A percentile compares a stretch with the other conserved stretches of the same genome.
Conservation (phyloP, 2,329 filamentous ascomycete genomes). For the Trichoderma afroharzianum region DNA sequence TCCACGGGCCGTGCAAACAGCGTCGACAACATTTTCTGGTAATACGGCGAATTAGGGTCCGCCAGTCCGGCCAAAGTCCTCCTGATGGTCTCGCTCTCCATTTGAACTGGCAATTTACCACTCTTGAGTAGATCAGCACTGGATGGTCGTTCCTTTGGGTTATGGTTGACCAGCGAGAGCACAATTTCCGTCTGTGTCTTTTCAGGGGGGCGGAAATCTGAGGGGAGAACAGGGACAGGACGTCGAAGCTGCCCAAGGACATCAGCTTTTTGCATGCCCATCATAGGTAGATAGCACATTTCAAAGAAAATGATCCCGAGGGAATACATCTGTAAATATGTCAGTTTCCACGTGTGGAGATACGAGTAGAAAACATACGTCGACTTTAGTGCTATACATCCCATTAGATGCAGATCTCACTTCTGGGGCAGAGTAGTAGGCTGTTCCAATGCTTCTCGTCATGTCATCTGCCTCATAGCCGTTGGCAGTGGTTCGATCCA, state of each 20-base stretch:
- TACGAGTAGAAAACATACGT: constrained; percentile 50
- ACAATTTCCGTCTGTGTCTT: constrained; percentile 79
- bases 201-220: constrained; percentile 65
- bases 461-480: constrained; percentile 56
- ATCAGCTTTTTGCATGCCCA: constrained; percentile 62
- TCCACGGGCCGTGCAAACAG: constrained; percentile 75
- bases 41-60: constrained; percentile 81
- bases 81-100: constrained; percentile 88
- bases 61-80: constrained; percentile 77
- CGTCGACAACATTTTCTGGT: constrained; percentile 82
- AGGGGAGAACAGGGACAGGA: constrained; percentile 64
- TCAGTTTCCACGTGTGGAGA: not conserved
- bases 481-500: constrained; percentile 48
- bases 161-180: constrained; percentile 73
- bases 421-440: constrained; percentile 91
- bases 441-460: constrained; percentile 70
- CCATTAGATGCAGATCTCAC: constrained; percentile 71
- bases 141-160: constrained; percentile 76
- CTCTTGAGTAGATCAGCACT: constrained; percentile 79
- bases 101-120: constrained; percentile 82
- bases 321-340: constrained; percentile 74
- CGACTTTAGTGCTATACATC: constrained; percentile 88
- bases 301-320: constrained; percentile 97
- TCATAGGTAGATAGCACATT: constrained; percentile 75
- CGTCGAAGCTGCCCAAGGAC: constrained; percentile 67